phyloP scores from a whole-genome alignment of 2,329 filamentous ascomycete genomes.

The Clarireedia sp. region DNA sequence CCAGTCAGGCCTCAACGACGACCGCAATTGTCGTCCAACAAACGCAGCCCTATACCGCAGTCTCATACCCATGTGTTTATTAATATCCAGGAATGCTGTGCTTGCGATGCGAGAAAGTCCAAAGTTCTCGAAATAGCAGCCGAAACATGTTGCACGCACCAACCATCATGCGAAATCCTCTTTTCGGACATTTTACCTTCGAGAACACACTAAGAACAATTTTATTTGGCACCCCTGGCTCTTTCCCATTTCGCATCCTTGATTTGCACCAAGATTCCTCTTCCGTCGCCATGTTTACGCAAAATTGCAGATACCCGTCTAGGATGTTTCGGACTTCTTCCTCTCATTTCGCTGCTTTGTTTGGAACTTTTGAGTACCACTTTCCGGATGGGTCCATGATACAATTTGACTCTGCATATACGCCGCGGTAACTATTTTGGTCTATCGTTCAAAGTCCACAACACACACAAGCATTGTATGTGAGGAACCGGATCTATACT shows the following conservation, averaged over 20 bases:
- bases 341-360: neutral
- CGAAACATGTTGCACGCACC: constrained; percentile 1
- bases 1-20: neutral
- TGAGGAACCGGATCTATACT: too few relatives aligned
- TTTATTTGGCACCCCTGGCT: neutral
- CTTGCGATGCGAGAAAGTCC: neutral
- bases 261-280: too few relatives aligned
- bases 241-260: neutral
- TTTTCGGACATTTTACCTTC: neutral
- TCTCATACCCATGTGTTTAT: neutral
- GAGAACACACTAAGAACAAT: constrained; percentile 1
- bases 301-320: neutral
- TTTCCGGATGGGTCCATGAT: too few relatives aligned
- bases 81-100: neutral
- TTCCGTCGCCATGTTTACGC: neutral
- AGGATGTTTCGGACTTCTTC: neutral
- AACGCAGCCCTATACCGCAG: neutral
- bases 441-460: too few relatives aligned
- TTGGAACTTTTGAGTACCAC: too few relatives aligned
- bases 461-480: too few relatives aligned
- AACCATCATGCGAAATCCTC: neutral
- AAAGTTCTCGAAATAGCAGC: constrained; percentile 3
- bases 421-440: too few relatives aligned
- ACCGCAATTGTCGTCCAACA: neutral
- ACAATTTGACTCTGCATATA: too few relatives aligned